Evolutionary conservation across 345 rosid genomes (phyloP).

Genomic region (Turnera subulata): DNA sequence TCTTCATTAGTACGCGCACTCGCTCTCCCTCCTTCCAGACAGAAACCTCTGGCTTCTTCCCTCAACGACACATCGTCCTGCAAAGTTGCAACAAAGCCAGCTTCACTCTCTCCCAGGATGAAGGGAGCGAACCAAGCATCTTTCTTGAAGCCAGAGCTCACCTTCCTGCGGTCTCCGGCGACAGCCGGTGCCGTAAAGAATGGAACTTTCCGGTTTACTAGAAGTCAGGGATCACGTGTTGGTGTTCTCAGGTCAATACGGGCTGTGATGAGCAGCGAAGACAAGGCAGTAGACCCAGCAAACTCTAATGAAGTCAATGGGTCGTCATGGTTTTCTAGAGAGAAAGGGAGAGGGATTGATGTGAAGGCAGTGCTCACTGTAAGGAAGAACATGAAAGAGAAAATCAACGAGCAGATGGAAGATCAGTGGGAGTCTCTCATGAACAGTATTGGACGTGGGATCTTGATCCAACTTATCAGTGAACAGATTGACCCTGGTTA

Average conservation of each 20-base stretch:
- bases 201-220: constrained; percentile 10
- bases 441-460: constrained; percentile 78
- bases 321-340: constrained; percentile 11
- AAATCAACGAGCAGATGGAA: constrained; percentile 59
- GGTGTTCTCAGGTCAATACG: constrained; percentile 21
- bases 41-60: no score
- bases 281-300: constrained; percentile 44
- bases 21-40: no score
- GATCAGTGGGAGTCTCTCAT: constrained; percentile 62
- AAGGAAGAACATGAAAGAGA: constrained; percentile 78
- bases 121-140: constrained; percentile 28
- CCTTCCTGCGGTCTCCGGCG: constrained; percentile 31
- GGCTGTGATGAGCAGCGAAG: constrained; percentile 63
- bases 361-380: constrained; percentile 65
- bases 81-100: no score
- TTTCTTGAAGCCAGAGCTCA: constrained; percentile 39
- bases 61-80: no score
- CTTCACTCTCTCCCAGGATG: no score
- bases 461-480: constrained; percentile 75
- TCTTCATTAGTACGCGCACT: no score
- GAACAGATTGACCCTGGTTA: constrained; percentile 82
- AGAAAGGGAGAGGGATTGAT: constrained; percentile 24
- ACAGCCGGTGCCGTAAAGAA: constrained; percentile 8
- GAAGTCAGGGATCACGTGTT: constrained; percentile 13
- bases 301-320: constrained; percentile 26